Evolutionary conservation across 1,139 yeast genomes (phyloP).

Genomic region (Scheffersomyces insectosa): DNA sequence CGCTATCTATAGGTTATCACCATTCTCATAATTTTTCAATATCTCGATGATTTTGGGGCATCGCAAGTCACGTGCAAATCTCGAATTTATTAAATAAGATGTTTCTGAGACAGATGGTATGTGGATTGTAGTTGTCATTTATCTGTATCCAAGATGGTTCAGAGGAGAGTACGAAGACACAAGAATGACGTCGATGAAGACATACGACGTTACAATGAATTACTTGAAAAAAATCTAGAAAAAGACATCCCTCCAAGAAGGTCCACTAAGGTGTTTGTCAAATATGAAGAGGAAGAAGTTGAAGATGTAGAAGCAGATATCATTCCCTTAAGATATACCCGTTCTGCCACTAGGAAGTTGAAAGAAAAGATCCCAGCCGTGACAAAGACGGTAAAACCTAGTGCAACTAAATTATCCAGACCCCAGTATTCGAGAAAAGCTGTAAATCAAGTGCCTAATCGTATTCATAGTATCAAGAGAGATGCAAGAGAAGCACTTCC

Average conservation of each 20-base stretch:
- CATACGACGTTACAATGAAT: slow-evolving; percentile 19
- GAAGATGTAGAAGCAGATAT: background rate
- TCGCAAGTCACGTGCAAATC: slow-evolving; percentile 5
- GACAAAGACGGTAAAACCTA: too few species aligned
- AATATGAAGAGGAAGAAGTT: background rate
- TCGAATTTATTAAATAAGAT: background rate
- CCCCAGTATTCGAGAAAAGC: too few species aligned
- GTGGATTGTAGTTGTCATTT: too few species aligned
- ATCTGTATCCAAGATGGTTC: background rate
- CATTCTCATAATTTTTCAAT: too few species aligned
- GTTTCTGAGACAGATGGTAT: too few species aligned
- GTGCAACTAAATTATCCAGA: too few species aligned
- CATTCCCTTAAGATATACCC: background rate
- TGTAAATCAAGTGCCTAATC: too few species aligned
- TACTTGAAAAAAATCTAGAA: slow-evolving; percentile 17
- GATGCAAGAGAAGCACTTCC: background rate
- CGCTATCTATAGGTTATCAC: too few species aligned
- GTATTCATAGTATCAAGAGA: background rate
- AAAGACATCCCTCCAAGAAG: slow-evolving; percentile 30
- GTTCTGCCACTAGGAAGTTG: background rate
- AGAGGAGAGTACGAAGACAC: slow-evolving; percentile 8
- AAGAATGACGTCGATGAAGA: slow-evolving; percentile 19
- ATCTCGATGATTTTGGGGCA: too few species aligned
- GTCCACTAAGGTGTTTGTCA: slow-evolving; percentile 1
- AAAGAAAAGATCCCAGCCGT: background rate